These are phyloP conservation scores for Talaromyces sp. DNA, from an alignment of 2,329 filamentous ascomycete genomes.

Conservation along the genomic window DNA sequence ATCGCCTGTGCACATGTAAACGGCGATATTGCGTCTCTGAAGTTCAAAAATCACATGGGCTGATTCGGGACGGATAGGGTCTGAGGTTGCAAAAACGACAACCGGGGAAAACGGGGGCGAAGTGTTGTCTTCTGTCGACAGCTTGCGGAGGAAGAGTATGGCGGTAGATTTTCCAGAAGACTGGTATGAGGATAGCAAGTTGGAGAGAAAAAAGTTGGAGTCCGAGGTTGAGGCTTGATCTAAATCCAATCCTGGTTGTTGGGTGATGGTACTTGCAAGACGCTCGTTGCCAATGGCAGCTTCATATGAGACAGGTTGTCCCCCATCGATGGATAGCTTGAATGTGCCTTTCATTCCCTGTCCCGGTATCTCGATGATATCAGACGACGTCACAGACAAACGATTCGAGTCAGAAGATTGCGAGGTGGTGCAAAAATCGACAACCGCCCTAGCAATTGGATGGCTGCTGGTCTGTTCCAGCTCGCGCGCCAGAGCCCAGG, in stretches of 20 bases:
- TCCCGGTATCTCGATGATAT: conserved; percentile 51
- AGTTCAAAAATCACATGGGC: conserved; percentile 59
- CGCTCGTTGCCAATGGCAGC: conserved; percentile 55
- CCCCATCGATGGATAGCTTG: conserved; percentile 22
- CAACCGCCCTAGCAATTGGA: conserved; percentile 53
- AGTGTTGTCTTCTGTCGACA: conserved; percentile 4
- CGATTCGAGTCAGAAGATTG: conserved; percentile 7
- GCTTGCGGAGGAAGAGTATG: conserved; percentile 34
- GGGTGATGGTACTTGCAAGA: conserved; percentile 35
- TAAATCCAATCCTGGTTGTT: conserved; percentile 14
- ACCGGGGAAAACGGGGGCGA: conserved; percentile 41
- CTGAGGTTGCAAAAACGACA: conserved; percentile 69
- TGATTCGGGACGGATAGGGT: conserved; percentile 73
- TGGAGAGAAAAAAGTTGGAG: conserved; percentile 26
- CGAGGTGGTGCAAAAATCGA: conserved; percentile 41
- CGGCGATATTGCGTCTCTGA: conserved; percentile 59
- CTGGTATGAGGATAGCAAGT: conserved; percentile 33
- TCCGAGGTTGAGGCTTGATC: conserved; percentile 16
- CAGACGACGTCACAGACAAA: conserved; percentile 23
- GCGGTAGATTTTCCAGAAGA: conserved; percentile 40
- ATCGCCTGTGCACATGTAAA: conserved; percentile 93
- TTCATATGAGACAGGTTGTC: conserved; percentile 30
- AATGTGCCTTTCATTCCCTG: conserved; percentile 54
- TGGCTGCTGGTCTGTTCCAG: conserved; percentile 58
- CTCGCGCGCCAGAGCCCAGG: conserved; percentile 43